Evolutionary conservation across 2,329 filamentous ascomycete species (phyloP).

Genomic region (Sphaerulina vaccinii): DNA sequence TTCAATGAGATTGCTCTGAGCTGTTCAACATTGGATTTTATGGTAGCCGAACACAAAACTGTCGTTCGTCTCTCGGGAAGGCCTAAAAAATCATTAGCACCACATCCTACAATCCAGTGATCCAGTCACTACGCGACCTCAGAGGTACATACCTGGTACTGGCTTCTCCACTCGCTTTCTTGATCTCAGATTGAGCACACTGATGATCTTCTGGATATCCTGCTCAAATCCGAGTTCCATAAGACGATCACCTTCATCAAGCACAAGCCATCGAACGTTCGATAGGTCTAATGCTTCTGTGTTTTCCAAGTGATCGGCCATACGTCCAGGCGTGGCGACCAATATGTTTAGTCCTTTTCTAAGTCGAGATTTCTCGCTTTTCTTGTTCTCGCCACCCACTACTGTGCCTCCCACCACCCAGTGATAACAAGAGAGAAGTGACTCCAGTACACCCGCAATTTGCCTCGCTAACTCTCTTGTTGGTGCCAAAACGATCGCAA

Average conservation of each 20-base stretch:
- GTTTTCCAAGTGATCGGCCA: constrained; percentile 89
- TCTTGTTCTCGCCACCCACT: constrained; percentile 69
- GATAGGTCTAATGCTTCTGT: constrained; percentile 86
- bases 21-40: constrained; percentile 96
- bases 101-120: too few relatives aligned
- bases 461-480: constrained; percentile 94
- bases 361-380: constrained; percentile 86
- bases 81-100: too few relatives aligned
- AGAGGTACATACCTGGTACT: constrained; percentile 47
- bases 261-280: constrained; percentile 86
- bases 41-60: constrained; percentile 89
- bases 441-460: constrained; percentile 82
- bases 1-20: constrained; percentile 93
- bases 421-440: constrained; percentile 80
- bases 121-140: too few relatives aligned
- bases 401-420: constrained; percentile 93
- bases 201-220: constrained; percentile 83
- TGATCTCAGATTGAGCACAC: constrained; percentile 68
- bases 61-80: constrained; percentile 78
- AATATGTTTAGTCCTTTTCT: constrained; percentile 94
- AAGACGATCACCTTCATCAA: constrained; percentile 95
- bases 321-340: constrained; percentile 86
- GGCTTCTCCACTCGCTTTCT: constrained; percentile 60
- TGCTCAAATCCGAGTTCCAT: constrained; percentile 98
- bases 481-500: constrained; percentile 89